Evolutionary conservation across 2,329 filamentous ascomycete genomes (phyloP), one percentile per base, ranked within the genome.

Genomic region (Aspergillus sp.): DNA sequence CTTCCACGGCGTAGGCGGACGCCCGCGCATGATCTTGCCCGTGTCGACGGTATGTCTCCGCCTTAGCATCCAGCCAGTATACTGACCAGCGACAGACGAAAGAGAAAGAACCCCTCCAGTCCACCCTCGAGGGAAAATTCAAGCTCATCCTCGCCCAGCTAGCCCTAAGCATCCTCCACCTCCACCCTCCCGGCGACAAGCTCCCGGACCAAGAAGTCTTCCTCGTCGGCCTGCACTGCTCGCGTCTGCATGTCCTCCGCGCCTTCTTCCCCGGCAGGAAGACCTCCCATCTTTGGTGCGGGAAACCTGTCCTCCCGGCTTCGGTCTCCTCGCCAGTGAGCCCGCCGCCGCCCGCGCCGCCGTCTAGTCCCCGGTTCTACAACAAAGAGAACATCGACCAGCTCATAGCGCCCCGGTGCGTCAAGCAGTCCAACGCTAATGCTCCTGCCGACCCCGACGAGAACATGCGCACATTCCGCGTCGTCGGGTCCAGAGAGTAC

Each of bases 141-240:
- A 48, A 55, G 29, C 39, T 50, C 6, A 44, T 55, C 5, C 42
- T 55, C 3, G 33, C 39, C 5, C 48, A 53, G 26, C 33, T 53
- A 11, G 34, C 46, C n/a, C 26, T 40, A 8, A 33, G 52, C 27
- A 25, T 50, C 11, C 33, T 38, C 15, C 37, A 34, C 11, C 39
- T 47, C 11, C 32, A 33, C 5, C 31, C 40, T 3, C 40, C 36
- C 4, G 44, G 37, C 11, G 47, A 53, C 37, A 45, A 48, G 14
- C 13, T 54, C 7, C 52, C 51, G 0, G 47, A 51, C 35, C 52
- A 56, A 39, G 52, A 56, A 24, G 40, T 44, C 12, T 56, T 45
- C 33, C 40, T 54, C 0, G 33, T 56, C 11, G 44, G 45, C 6
- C 31, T 52, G 2, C 51, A 56, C 37, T 51, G 52, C 11, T 47